Evolutionary conservation across 1,139 yeast genomes (phyloP).

Genomic region (Yamadazyma membranifaciens): DNA sequence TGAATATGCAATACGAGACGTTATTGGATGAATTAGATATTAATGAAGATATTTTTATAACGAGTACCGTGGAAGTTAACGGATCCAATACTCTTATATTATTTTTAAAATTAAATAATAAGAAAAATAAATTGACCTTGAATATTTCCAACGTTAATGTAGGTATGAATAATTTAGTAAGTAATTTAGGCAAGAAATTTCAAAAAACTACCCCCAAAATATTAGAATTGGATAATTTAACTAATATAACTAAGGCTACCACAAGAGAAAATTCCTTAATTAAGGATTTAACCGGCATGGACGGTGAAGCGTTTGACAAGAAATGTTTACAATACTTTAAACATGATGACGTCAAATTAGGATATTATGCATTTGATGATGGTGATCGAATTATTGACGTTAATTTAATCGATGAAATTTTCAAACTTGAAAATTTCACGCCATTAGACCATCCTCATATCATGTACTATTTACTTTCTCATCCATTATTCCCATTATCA

Average conservation of each 20-base stretch:
- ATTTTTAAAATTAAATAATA: constrained; percentile 39
- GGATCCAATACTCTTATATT: constrained; percentile 48
- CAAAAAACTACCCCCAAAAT: constrained; percentile 10
- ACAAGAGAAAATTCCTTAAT: constrained; percentile 14
- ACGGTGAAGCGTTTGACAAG: constrained; percentile 20
- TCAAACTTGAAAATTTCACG: constrained; percentile 12
- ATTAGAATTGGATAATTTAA: constrained; percentile 9
- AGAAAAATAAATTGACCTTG: constrained; percentile 43
- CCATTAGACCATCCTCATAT: constrained; percentile 22
- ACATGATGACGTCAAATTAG: constrained; percentile 8
- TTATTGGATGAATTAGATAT: constrained; percentile 35
- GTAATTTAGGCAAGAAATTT: constrained; percentile 69
- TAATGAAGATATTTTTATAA: constrained; percentile 28
- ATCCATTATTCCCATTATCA: constrained; percentile 74
- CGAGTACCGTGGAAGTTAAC: constrained; percentile 38
- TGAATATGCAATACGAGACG: constrained; percentile 46
- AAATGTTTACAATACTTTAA: constrained; percentile 14
- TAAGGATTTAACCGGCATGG: constrained; percentile 10
- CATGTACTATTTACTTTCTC: constrained; percentile 74
- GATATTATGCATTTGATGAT: constrained; percentile 51
- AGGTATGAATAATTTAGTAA: constrained; percentile 70
- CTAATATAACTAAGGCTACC: constrained; percentile 7
- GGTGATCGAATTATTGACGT: constrained; percentile 68
- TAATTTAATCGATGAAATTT: constrained; percentile 43
- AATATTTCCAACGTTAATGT: constrained; percentile 55